A percentile compares a stretch with the other conserved stretches of the same genome.
phyloP scores from a whole-genome alignment of 2,329 filamentous ascomycete genomes.

The Ilyonectria mors-panacis region DNA sequence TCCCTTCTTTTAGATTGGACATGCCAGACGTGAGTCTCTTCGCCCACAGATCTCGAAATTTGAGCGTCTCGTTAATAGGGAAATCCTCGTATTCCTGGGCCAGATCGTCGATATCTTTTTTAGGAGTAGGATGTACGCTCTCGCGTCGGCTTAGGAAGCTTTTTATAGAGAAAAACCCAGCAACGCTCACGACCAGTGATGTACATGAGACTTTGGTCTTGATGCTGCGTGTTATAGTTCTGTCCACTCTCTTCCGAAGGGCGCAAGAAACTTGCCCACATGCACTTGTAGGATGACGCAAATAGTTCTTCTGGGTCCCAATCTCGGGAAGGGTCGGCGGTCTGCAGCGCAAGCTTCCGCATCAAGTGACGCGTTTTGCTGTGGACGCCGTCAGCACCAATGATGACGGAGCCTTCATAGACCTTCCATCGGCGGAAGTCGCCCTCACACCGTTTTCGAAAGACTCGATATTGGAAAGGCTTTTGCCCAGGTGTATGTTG shows the following conservation, averaged over 20 bases:
- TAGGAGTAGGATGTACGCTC: constrained; percentile 2
- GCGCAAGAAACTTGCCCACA: constrained; percentile 48
- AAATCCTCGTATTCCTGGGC: constrained; percentile 9
- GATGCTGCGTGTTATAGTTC: constrained; percentile 48
- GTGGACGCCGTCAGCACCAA: constrained; percentile 18
- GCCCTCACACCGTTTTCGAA: constrained; percentile 12
- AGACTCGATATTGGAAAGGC: constrained; percentile 32
- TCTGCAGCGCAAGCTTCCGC: constrained; percentile 21
- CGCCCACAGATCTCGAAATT: constrained; percentile 12
- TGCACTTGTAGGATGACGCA: constrained; percentile 6
- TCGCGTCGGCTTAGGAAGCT: constrained; percentile 32
- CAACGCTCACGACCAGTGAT: constrained; percentile 48
- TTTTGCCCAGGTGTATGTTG: constrained; percentile 18
- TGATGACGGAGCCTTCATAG: constrained; percentile 17
- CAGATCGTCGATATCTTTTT: constrained; percentile 9
- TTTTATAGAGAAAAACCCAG: constrained; percentile 55
- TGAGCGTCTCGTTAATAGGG: constrained; percentile 14
- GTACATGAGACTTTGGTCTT: constrained; percentile 47
- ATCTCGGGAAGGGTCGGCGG: neutral
- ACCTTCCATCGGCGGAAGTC: constrained; percentile 22
- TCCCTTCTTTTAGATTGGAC: constrained; percentile 52
- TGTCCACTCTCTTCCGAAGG: constrained; percentile 36
- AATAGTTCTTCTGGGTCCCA: constrained; percentile 23
- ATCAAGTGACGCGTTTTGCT: constrained; percentile 16
- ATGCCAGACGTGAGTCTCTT: constrained; percentile 32